Base-by-base conservation (phyloP, 1,139 yeast species). In the Taiozyma sp. region DNA sequence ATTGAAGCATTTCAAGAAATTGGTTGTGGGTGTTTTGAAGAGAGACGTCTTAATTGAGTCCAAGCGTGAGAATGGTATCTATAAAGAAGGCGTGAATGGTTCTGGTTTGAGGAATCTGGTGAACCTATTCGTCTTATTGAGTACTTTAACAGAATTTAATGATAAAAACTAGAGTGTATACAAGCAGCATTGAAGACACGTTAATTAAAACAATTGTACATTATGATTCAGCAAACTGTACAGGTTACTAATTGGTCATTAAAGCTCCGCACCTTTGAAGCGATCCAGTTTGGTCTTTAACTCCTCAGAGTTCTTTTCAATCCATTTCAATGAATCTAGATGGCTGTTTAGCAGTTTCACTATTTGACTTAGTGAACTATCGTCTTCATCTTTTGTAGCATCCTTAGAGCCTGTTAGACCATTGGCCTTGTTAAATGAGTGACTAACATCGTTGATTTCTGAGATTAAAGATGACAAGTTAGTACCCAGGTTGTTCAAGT, bases 391-490 rank as follows among this genome's bases (percentile, higher is more conserved):
- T 16, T 60, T 57, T 7, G 46, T 43, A 2, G 55, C 54, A 28
- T 59, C 67, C 30, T 65, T 67, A 8, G 62, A 62, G 6, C 51
- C 55, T 51, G 68, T 65, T 29, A 59, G 47, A 12, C 65, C 65
- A 48, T 61, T 56, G 9, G 80, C 71, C 65, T 85, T 83, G 66
- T 88, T 88, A 65, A 91, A 85, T 4, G 87, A 85, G 56, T 86
- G 89, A 59, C 96, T 88, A 7, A 91, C 93, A 38, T 83, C 83
- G 68, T 95, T 93, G 57, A 93, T 87, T 67, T 93, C 98, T 45
- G 80, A 79, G 48, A 93, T 89, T 60, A 93, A 78, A 0, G 92
- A 79, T 7, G 87, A 71, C 60, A 93, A 78, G 63, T 88, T 89
- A 44, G 81, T 76, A 16, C 96, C 96, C 66, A 93, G 74, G 22